Evolutionary conservation across 805 yeast species (phyloP).

Genomic region (Nakazawaea populi): DNA sequence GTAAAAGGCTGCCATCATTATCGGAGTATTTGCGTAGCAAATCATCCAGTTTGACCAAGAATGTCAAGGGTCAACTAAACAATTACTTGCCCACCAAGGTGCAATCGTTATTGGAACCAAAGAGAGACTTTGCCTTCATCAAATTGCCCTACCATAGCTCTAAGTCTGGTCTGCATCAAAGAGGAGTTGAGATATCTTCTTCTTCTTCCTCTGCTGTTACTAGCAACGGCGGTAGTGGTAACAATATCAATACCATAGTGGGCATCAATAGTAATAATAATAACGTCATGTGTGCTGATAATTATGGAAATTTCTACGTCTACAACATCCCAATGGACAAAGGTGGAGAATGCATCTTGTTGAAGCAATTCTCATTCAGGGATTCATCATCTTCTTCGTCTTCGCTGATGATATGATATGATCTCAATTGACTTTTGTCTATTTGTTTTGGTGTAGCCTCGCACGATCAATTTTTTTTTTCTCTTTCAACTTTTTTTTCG

Average conservation of each 20-base stretch:
- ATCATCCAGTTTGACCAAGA: slow-evolving; percentile 10
- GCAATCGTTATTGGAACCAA: slow-evolving; percentile 80
- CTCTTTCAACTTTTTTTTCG: too few relatives aligned
- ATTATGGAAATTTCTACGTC: slow-evolving; percentile 75
- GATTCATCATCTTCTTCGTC: not conserved
- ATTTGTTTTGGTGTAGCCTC: too few relatives aligned
- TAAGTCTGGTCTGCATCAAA: too few relatives aligned
- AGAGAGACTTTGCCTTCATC: slow-evolving; percentile 86
- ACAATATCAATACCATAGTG: slow-evolving; percentile 20
- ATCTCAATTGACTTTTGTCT: too few relatives aligned
- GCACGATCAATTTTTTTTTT: too few relatives aligned
- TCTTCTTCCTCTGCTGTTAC: too few relatives aligned
- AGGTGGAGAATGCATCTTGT: slow-evolving; percentile 84
- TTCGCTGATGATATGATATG: too few relatives aligned
- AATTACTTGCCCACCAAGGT: slow-evolving; percentile 68
- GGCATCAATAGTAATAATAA: slow-evolving; percentile 21
- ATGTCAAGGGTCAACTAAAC: slow-evolving; percentile 13
- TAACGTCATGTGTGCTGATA: slow-evolving; percentile 67
- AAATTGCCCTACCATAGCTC: slow-evolving; percentile 46
- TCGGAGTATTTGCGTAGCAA: slow-evolving; percentile 20
- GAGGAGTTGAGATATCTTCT: slow-evolving; percentile 12
- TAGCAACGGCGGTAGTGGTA: too few relatives aligned
- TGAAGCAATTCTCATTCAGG: slow-evolving; percentile 57
- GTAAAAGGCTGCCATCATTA: slow-evolving; percentile 4
- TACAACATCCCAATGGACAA: slow-evolving; percentile 67